Percentiles rank a stretch among this genome's conserved stretches.
Conservation (phyloP, 176 grass and related monocot species). For the Canna indica region DNA sequence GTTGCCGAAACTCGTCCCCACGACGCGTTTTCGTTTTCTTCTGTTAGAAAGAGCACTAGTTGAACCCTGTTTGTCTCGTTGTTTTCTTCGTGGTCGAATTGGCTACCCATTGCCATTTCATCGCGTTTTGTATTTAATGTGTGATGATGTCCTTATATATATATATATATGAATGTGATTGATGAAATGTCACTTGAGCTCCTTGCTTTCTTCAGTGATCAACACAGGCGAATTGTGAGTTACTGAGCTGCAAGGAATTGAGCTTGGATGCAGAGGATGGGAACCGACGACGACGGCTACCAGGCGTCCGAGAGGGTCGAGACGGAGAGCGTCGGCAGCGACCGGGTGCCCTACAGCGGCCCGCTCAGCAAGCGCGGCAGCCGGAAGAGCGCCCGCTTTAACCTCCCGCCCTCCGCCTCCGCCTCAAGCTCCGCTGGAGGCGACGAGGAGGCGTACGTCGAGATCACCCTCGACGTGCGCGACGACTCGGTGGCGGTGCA, state of each 20-base stretch:
- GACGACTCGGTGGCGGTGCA: slow-evolving; percentile 75
- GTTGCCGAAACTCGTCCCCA: no score
- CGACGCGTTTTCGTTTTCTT: no score
- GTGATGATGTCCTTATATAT: no score
- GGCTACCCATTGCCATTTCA: no score
- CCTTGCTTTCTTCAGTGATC: background rate
- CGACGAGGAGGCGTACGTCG: slow-evolving; percentile 79
- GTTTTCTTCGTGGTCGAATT: no score
- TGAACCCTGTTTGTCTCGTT: no score
- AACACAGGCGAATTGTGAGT: no score
- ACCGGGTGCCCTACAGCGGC: background rate
- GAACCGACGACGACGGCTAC: background rate
- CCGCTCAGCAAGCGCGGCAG: background rate
- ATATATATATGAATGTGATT: background rate
- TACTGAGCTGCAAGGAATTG: no score
- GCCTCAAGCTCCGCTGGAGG: background rate
- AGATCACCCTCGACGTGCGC: slow-evolving; percentile 83
- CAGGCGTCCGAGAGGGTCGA: background rate
- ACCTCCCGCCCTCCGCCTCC: background rate
- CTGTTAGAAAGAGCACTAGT: no score
- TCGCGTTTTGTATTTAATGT: no score
- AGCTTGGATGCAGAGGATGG: background rate
- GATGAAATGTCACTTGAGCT: no score
- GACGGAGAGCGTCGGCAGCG: background rate
- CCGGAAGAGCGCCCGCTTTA: slow-evolving; percentile 9